Evolutionary conservation across 139 green algal species (phyloP).

Genomic region (Closterium sp.): DNA sequence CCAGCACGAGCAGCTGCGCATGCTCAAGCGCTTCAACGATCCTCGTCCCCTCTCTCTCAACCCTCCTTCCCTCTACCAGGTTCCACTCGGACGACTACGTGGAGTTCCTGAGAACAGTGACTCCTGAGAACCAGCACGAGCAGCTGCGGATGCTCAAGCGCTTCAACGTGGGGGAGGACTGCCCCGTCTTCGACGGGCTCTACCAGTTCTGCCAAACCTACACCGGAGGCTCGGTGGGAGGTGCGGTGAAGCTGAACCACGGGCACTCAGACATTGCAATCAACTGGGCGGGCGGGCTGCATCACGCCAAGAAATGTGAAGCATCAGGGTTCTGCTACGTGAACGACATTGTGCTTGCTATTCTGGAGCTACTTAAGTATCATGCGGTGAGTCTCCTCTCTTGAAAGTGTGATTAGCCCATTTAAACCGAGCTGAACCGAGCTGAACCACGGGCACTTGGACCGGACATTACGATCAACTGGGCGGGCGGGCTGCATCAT

Average conservation of each 20-base stretch:
- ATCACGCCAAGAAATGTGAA: constrained; percentile 90
- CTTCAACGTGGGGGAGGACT: constrained; percentile 97
- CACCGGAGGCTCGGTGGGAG: constrained; percentile 83
- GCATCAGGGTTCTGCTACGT: constrained; percentile 94
- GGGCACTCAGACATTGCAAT: constrained; percentile 81
- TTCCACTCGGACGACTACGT: constrained; percentile 94
- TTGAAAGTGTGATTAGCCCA: no score
- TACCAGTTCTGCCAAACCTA: constrained; percentile 92
- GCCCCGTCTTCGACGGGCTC: constrained; percentile 94
- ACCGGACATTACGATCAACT: constrained; percentile 90
- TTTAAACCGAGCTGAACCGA: no score
- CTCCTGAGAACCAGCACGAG: constrained; percentile 92
- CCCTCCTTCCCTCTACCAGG: no score
- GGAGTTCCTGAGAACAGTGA: constrained; percentile 82
- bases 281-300: constrained; percentile 96
- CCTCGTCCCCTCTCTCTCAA: no score
- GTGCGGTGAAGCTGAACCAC: constrained; percentile 85
- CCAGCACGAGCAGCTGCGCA: constrained; percentile 85
- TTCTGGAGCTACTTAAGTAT: constrained; percentile 77
- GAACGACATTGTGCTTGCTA: constrained; percentile 97
- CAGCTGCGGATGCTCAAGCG: constrained; percentile 86
- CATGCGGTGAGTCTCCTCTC: constrained; percentile 25
- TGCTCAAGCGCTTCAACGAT: constrained; percentile 68
- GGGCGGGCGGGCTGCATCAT: constrained; percentile 94
- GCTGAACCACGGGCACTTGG: no score